Conservation (phyloP, 2,329 filamentous ascomycete genomes). For the Thielaviopsis euricoi region DNA sequence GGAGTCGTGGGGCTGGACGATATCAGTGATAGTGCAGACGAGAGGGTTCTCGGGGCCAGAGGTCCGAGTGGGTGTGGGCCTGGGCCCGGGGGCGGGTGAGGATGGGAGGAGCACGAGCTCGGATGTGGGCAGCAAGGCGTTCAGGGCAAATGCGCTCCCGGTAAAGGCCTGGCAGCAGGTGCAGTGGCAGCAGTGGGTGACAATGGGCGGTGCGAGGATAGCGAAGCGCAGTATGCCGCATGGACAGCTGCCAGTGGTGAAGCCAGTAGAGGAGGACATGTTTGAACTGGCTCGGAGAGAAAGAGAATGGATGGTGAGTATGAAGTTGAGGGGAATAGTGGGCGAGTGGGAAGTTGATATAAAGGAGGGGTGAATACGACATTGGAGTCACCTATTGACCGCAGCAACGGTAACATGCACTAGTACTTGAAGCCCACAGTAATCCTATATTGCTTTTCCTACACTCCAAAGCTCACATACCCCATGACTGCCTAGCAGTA, state of each 20-base stretch:
- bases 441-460: too few relatives aligned
- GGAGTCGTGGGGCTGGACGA: neutral
- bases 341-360: too few relatives aligned
- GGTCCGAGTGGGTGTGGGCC: too few relatives aligned
- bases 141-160: constrained; percentile 24
- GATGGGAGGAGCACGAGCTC: neutral
- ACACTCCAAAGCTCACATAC: too few relatives aligned
- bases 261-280: neutral
- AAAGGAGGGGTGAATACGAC: too few relatives aligned
- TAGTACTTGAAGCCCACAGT: too few relatives aligned
- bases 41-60: too few relatives aligned
- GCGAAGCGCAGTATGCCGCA: constrained; percentile 17
- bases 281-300: neutral
- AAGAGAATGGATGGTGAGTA: neutral
- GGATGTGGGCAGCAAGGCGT: constrained; percentile 17
- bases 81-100: too few relatives aligned
- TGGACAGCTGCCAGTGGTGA: neutral
- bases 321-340: too few relatives aligned
- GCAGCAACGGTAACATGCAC: too few relatives aligned
- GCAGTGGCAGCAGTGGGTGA: constrained; percentile 31
- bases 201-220: constrained; percentile 36
- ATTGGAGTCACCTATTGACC: too few relatives aligned
- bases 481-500: too few relatives aligned
- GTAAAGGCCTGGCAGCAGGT: constrained; percentile 29
- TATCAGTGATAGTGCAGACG: neutral